These are phyloP conservation scores for Trichophyton simii DNA, from an alignment of 2,329 filamentous ascomycete genomes.

Conservation along the genomic window DNA sequence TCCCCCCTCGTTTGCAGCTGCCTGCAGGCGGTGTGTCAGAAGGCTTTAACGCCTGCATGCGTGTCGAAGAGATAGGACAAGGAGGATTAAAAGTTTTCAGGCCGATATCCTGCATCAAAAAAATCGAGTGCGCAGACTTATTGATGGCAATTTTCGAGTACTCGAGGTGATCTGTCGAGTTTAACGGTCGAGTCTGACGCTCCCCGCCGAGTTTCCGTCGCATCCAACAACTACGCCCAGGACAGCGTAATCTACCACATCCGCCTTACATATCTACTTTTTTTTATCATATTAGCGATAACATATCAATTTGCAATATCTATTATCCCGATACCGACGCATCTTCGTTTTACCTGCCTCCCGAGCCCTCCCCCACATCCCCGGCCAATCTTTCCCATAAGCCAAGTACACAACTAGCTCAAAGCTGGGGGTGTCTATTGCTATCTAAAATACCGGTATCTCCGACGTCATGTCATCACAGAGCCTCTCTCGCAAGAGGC, in stretches of 20 bases:
- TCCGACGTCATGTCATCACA: slow-evolving; percentile 27
- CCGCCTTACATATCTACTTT: neutral
- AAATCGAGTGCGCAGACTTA: neutral
- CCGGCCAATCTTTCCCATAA: neutral
- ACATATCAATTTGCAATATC: neutral
- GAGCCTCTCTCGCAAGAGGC: slow-evolving; percentile 51
- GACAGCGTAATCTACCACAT: neutral
- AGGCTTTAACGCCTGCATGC: neutral
- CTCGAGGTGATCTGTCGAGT: neutral
- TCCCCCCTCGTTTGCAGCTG: neutral
- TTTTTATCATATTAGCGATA: neutral
- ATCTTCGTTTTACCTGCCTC: neutral
- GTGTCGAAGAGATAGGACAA: neutral
- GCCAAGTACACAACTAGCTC: neutral
- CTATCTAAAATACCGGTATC: neutral
- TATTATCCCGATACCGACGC: neutral
- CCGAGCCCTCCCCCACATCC: neutral
- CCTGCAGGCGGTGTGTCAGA: slow-evolving; percentile 2
- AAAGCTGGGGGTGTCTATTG: neutral
- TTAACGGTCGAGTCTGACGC: neutral
- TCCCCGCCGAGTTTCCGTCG: neutral
- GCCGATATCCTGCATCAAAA: neutral
- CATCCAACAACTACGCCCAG: neutral
- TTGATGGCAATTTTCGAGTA: neutral
- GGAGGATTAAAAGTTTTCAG: neutral